Evolutionary conservation across 176 grass and related monocot genomes (phyloP).

Genomic region (Ananas comosus): DNA sequence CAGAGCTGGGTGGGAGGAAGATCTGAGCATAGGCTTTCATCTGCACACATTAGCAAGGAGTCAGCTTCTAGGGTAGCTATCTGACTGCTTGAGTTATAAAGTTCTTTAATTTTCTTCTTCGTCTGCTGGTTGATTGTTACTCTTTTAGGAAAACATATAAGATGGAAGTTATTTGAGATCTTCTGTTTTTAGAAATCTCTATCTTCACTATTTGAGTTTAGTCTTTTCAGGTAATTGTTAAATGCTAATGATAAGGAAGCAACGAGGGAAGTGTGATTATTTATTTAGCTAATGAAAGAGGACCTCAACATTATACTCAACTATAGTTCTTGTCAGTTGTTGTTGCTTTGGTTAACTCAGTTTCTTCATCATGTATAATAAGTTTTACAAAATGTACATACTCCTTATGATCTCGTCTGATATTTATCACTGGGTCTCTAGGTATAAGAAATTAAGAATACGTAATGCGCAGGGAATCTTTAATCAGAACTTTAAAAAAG

Average conservation of each 20-base stretch:
- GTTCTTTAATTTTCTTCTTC: neutral
- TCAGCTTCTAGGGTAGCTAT: slow-evolving; percentile 1
- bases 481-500: too few species aligned
- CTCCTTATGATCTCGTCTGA: too few species aligned
- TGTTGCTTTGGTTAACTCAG: too few species aligned
- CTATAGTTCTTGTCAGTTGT: too few species aligned
- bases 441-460: too few species aligned
- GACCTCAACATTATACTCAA: too few species aligned
- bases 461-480: too few species aligned
- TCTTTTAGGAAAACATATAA: neutral
- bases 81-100: neutral
- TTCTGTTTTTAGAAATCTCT: neutral
- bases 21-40: neutral
- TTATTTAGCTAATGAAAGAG: too few species aligned
- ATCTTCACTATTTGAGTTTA: neutral
- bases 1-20: slow-evolving; percentile 8
- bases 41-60: neutral
- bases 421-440: too few species aligned
- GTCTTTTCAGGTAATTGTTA: neutral
- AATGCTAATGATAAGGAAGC: neutral
- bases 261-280: too few species aligned
- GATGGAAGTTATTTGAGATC: neutral
- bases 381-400: too few species aligned
- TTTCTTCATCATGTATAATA: too few species aligned
- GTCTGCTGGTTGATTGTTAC: neutral